phyloP scores from a whole-genome alignment of 345 rosid genomes.

The Rhizophora apiculata region DNA sequence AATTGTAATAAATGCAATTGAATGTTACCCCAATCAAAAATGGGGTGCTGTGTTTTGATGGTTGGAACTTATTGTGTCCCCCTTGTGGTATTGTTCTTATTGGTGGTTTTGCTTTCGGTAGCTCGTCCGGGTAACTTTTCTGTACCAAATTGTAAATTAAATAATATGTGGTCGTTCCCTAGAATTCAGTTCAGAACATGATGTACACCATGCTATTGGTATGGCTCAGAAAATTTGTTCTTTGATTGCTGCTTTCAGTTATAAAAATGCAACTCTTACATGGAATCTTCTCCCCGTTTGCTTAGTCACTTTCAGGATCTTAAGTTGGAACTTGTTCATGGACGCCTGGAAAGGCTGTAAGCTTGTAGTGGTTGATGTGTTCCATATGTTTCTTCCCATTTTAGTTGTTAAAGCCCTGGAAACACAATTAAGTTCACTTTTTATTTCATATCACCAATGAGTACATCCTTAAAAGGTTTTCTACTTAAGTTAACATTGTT shows the following conservation, averaged over 20 bases:
- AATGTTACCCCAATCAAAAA: conserved; percentile 14
- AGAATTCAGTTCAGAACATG: neutral
- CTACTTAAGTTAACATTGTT: too few species aligned
- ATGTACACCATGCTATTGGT: neutral
- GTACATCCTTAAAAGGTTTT: too few species aligned
- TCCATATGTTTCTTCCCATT: too few species aligned
- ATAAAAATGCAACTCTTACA: too few species aligned
- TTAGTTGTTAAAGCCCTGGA: neutral
- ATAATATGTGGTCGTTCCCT: conserved; percentile 10
- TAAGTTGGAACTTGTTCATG: too few species aligned
- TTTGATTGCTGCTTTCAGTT: too few species aligned
- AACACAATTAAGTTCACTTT: too few species aligned
- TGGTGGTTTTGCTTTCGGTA: conserved; percentile 1
- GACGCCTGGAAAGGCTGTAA: too few species aligned
- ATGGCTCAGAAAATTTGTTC: too few species aligned
- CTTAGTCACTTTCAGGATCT: too few species aligned
- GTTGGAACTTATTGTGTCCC: conserved; percentile 18
- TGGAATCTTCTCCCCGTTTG: neutral
- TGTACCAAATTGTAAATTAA: conserved; percentile 27
- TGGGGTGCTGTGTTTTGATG: conserved; percentile 22
- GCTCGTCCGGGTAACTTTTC: conserved; percentile 7
- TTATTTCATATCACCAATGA: too few species aligned
- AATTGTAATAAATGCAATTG: conserved; percentile 19
- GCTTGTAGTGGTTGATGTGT: too few species aligned
- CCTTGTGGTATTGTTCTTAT: conserved; percentile 18